phyloP scores from a whole-genome alignment of 164 flowering plant species.

The Magnolia officinalis region DNA sequence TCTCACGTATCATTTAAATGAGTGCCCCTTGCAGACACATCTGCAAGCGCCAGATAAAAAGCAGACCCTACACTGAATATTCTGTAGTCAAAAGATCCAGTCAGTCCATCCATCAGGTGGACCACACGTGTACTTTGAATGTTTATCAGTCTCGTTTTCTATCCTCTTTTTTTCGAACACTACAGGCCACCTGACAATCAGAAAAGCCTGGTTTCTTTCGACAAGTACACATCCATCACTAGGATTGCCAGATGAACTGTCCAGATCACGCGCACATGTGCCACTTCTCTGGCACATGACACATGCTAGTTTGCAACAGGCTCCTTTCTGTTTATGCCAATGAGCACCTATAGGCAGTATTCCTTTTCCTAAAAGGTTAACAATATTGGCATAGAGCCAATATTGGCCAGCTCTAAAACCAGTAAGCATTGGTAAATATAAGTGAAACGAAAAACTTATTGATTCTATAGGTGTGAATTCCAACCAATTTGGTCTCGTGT shows the following conservation, averaged over 20 bases:
- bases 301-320: not conserved
- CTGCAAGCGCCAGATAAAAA: not conserved
- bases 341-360: not conserved
- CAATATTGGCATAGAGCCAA: not conserved
- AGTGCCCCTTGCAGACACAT: not conserved
- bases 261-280: not conserved
- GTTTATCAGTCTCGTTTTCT: not conserved
- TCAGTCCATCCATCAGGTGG: not conserved
- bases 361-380: not conserved
- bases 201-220: not conserved
- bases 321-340: not conserved
- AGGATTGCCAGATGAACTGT: not conserved
- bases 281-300: not conserved
- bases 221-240: not conserved
- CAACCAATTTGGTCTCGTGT: not conserved
- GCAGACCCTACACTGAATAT: not conserved
- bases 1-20: constrained; percentile 4
- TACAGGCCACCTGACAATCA: not conserved
- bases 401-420: not conserved
- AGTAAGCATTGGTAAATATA: not conserved
- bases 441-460: not conserved
- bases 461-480: not conserved
- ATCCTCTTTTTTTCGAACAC: not conserved
- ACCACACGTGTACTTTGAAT: not conserved
- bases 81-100: not conserved